These are phyloP conservation scores for Chlamydomonas sphaeroides DNA, from an alignment of 139 green algal genomes.

Conservation along the genomic window DNA sequence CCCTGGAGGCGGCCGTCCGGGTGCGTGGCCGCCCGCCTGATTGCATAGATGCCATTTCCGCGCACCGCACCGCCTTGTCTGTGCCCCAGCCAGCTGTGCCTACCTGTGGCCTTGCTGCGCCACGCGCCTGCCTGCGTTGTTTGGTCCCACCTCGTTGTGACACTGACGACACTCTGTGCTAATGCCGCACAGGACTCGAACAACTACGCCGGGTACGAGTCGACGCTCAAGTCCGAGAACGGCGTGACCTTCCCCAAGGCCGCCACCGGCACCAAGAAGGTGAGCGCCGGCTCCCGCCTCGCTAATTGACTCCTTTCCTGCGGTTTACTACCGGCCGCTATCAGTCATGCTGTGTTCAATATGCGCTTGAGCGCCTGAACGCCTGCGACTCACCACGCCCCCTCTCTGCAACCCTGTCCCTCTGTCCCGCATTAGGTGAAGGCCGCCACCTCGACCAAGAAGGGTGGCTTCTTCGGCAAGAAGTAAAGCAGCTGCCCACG, in stretches of 20 bases:
- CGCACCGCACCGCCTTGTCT: not conserved
- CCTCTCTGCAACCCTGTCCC: not conserved
- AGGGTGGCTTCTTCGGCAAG: constrained; percentile 43
- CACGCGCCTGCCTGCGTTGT: not conserved
- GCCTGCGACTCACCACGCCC: not conserved
- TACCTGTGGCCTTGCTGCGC: not conserved
- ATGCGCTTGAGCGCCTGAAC: too few relatives aligned
- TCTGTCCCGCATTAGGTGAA: too few relatives aligned
- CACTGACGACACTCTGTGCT: not conserved
- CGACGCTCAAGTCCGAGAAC: constrained; percentile 26
- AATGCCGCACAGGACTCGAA: constrained; percentile 18
- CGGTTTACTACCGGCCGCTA: too few relatives aligned
- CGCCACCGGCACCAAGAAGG: constrained; percentile 31
- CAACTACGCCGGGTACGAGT: constrained; percentile 40
- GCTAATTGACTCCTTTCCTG: not conserved
- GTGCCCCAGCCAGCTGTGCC: not conserved
- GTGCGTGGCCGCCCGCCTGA: not conserved
- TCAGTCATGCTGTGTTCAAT: not conserved
- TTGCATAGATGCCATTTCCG: not conserved
- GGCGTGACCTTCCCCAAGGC: constrained; percentile 31
- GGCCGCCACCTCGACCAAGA: constrained; percentile 27
- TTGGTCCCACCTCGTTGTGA: not conserved
- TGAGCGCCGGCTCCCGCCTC: not conserved
- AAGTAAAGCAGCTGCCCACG: too few relatives aligned
- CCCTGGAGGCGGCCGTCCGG: constrained; percentile 5